phyloP scores from a whole-genome alignment of 371 early-diverging fungal species.

The Mucor lusitanicus region DNA sequence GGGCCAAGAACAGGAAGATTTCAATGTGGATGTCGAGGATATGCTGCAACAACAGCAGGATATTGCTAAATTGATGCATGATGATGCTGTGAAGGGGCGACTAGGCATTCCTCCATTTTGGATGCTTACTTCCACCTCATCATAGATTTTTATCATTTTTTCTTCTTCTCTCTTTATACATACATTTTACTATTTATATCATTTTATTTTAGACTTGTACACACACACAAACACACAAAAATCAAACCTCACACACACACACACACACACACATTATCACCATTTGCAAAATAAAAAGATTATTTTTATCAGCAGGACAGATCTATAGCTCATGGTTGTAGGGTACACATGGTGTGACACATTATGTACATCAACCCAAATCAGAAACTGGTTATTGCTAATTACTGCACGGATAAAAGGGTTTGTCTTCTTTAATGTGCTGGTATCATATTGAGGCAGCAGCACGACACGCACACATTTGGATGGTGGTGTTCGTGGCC shows the following conservation, averaged over 20 bases:
- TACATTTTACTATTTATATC: neutral
- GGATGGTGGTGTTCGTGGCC: too few relatives aligned
- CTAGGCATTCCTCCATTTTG: conserved; percentile 37
- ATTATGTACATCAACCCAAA: too few relatives aligned
- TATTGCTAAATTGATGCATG: conserved; percentile 24
- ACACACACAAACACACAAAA: neutral
- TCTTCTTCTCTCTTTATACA: neutral
- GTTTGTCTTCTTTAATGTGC: too few relatives aligned
- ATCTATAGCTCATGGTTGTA: too few relatives aligned
- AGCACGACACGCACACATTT: too few relatives aligned
- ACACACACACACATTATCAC: too few relatives aligned
- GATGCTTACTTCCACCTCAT: conserved; percentile 28
- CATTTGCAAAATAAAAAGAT: too few relatives aligned
- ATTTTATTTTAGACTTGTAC: neutral
- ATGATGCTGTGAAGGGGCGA: conserved; percentile 32
- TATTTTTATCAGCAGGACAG: too few relatives aligned
- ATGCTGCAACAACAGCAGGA: conserved; percentile 4
- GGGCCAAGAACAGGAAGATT: conserved; percentile 6
- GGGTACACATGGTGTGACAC: too few relatives aligned
- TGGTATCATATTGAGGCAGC: too few relatives aligned
- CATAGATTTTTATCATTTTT: neutral
- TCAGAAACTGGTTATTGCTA: too few relatives aligned
- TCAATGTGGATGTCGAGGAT: neutral
- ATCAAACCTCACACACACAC: neutral
- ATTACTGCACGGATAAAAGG: too few relatives aligned